Conservation (phyloP, 2,329 filamentous ascomycete genomes). For the Trichoderma koningiopsis region DNA sequence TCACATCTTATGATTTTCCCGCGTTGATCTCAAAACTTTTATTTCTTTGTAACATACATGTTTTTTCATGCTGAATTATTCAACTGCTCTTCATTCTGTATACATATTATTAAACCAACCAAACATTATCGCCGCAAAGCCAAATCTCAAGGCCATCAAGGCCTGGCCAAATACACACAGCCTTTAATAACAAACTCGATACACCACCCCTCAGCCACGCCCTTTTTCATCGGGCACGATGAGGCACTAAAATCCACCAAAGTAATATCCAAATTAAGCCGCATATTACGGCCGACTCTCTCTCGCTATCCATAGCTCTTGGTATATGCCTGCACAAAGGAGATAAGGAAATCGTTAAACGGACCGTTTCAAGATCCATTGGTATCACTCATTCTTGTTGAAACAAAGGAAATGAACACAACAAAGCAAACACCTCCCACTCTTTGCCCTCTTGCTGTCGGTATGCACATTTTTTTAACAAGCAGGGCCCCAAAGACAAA, state of each 20-base stretch:
- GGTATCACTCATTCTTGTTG: constrained; percentile 23
- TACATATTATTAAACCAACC: constrained; percentile 5
- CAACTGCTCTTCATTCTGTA: not conserved
- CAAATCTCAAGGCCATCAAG: not conserved
- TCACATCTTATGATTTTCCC: not conserved
- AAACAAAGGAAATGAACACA: not conserved
- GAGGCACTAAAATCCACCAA: not conserved
- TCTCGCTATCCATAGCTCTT: not conserved
- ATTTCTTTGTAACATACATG: not conserved
- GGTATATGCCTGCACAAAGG: constrained; percentile 21
- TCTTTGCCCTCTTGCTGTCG: not conserved
- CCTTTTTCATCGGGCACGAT: not conserved
- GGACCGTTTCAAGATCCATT: not conserved
- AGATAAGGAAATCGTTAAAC: constrained; percentile 17
- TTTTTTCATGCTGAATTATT: not conserved
- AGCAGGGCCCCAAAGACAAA: not conserved
- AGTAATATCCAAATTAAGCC: constrained; percentile 11
- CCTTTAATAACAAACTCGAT: not conserved
- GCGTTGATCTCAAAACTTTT: not conserved
- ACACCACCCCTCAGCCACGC: not conserved
- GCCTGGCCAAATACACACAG: not conserved
- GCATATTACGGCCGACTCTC: not conserved
- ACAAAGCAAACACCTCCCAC: not conserved
- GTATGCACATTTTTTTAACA: not conserved
- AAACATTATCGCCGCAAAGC: not conserved